phyloP scores from a whole-genome alignment of 2,329 filamentous ascomycete genomes.

The Lachnellula subtilissima region DNA sequence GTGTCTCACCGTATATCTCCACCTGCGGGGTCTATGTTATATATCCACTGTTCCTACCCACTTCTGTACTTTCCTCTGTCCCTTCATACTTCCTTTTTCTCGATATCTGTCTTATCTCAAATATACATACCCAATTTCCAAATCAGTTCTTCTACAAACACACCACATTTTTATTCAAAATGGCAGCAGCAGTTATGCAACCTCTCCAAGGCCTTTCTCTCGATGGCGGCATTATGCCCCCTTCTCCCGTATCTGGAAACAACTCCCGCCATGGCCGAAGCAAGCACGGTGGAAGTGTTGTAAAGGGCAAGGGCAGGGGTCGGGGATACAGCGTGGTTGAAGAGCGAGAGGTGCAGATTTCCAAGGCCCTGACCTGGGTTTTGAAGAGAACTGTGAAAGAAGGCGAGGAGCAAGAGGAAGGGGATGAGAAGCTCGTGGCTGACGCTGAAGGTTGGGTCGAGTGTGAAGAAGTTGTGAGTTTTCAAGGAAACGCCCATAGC shows the following conservation, averaged over 20 bases:
- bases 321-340: constrained; percentile 39
- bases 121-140: constrained; percentile 4
- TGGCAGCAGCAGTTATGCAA: constrained; percentile 29
- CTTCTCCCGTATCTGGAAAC: constrained; percentile 29
- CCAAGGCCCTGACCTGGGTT: constrained; percentile 39
- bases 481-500: background rate
- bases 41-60: background rate
- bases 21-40: constrained; percentile 10
- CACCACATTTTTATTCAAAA: constrained; percentile 12
- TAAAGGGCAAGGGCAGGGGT: constrained; percentile 32
- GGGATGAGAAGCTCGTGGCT: constrained; percentile 35
- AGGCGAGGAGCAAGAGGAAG: constrained; percentile 34
- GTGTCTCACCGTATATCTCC: constrained; percentile 11
- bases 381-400: constrained; percentile 36
- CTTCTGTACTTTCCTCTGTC: constrained; percentile 1
- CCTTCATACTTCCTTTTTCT: constrained; percentile 5
- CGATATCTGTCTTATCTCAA: constrained; percentile 6
- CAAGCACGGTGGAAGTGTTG: constrained; percentile 28
- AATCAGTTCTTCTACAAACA: constrained; percentile 1
- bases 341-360: constrained; percentile 36
- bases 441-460: constrained; percentile 39
- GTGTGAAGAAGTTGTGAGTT: constrained; percentile 37
- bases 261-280: constrained; percentile 29
- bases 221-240: constrained; percentile 29
- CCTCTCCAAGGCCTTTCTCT: constrained; percentile 25